Percentiles rank a stretch among this genome's conserved stretches.
These are phyloP conservation scores for Leccinum subtestaceum DNA, from an alignment of 768 basidiomycete species.

Conservation along the genomic window DNA sequence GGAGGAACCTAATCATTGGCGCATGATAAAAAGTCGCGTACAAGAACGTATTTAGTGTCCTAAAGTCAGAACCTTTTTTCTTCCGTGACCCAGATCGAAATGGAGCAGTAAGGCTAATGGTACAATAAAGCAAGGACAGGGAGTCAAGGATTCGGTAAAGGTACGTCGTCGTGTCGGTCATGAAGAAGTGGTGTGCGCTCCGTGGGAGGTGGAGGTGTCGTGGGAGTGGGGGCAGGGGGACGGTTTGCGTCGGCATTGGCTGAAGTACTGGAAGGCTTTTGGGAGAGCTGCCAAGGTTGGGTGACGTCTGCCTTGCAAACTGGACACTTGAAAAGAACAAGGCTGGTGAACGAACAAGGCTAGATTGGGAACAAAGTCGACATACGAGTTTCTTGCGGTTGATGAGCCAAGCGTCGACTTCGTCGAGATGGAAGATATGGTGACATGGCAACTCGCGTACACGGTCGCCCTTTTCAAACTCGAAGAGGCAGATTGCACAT, in stretches of 20 bases:
- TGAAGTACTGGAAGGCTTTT: slow-evolving; percentile 10
- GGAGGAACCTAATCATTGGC: slow-evolving; percentile 19
- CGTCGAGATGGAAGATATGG: slow-evolving; percentile 91
- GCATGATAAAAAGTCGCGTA: slow-evolving; percentile 17
- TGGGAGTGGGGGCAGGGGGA: slow-evolving; percentile 1
- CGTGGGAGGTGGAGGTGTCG: slow-evolving; percentile 19
- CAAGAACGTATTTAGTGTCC: slow-evolving; percentile 11
- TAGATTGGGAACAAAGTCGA: slow-evolving; percentile 12
- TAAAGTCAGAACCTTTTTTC: background rate
- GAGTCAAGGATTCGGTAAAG: slow-evolving; percentile 13
- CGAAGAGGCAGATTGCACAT: slow-evolving; percentile 90
- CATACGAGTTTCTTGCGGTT: slow-evolving; percentile 89
- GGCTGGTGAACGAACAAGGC: slow-evolving; percentile 4
- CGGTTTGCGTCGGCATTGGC: slow-evolving; percentile 4
- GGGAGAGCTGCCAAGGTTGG: slow-evolving; percentile 40
- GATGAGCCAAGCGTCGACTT: slow-evolving; percentile 91
- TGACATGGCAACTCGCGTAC: slow-evolving; percentile 92
- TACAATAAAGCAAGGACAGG: slow-evolving; percentile 25
- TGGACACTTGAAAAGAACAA: slow-evolving; percentile 60
- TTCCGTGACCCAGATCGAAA: background rate
- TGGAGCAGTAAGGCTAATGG: slow-evolving; percentile 13
- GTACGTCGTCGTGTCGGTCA: slow-evolving; percentile 12
- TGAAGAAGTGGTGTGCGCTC: slow-evolving; percentile 36
- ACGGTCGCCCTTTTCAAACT: slow-evolving; percentile 83
- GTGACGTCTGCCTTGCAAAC: slow-evolving; percentile 93